phyloP scores from a whole-genome alignment of 2,329 filamentous ascomycete species.

The Sporothrix brasiliensis region DNA sequence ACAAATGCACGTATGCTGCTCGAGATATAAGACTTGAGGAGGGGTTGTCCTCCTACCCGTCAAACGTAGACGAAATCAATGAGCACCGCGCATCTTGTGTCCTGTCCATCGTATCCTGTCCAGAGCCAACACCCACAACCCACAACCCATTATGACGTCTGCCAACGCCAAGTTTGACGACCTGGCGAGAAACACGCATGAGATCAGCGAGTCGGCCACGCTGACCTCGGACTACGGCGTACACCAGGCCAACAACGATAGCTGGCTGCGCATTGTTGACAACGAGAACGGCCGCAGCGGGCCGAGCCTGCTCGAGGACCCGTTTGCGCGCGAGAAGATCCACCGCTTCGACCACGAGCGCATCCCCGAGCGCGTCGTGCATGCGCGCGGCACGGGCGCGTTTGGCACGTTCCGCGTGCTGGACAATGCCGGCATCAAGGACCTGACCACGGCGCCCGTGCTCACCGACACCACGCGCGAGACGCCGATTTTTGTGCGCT shows the following conservation, averaged over 20 bases:
- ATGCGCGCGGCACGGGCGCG: constrained; percentile 42
- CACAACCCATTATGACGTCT: constrained; percentile 46
- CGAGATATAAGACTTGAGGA: background rate
- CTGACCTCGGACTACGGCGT: constrained; percentile 79
- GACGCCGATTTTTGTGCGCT: constrained; percentile 71
- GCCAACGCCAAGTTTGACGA: constrained; percentile 62
- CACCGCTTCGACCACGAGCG: constrained; percentile 70
- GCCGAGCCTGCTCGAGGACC: constrained; percentile 71
- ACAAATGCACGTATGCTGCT: background rate
- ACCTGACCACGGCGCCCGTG: constrained; percentile 65
- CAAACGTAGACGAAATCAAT: too few species aligned
- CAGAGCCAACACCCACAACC: too few species aligned
- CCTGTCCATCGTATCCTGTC: too few species aligned
- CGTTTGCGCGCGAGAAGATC: constrained; percentile 73
- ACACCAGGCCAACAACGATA: constrained; percentile 71
- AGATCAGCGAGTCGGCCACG: constrained; percentile 59
- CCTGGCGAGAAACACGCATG: constrained; percentile 59
- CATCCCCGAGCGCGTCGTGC: constrained; percentile 44
- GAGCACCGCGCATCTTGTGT: too few species aligned
- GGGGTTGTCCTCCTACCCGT: too few species aligned
- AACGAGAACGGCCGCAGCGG: constrained; percentile 61
- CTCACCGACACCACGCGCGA: constrained; percentile 63
- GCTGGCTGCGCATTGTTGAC: constrained; percentile 70
- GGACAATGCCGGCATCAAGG: constrained; percentile 56
- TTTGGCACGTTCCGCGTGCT: constrained; percentile 64